Evolutionary conservation across 2,329 filamentous ascomycete genomes (phyloP).

Genomic region (Cercospora canescens): DNA sequence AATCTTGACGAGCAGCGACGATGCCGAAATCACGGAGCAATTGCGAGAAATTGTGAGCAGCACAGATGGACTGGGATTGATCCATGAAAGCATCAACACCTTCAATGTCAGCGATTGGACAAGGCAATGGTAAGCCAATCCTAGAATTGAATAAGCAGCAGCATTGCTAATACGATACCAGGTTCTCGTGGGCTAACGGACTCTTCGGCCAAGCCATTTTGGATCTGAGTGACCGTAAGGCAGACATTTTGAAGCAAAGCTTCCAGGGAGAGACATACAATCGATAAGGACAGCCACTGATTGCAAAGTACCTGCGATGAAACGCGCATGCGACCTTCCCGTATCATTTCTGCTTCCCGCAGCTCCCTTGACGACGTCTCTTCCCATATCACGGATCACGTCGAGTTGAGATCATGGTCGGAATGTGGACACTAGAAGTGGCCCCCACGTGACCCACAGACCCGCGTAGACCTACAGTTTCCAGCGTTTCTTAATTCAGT

Average conservation of each 20-base stretch:
- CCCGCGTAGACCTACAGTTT: too few relatives aligned
- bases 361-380: too few relatives aligned
- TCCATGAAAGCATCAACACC: constrained; percentile 55
- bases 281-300: background rate
- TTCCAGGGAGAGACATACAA: constrained; percentile 38
- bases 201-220: constrained; percentile 27
- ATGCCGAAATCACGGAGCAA: constrained; percentile 47
- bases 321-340: background rate
- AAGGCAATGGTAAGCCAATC: constrained; percentile 46
- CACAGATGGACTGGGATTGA: constrained; percentile 50
- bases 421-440: too few relatives aligned
- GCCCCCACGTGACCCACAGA: too few relatives aligned
- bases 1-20: constrained; percentile 51
- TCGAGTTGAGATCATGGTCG: too few relatives aligned
- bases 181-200: constrained; percentile 51
- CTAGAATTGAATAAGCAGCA: background rate
- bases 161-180: constrained; percentile 17
- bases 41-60: constrained; percentile 48
- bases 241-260: constrained; percentile 40
- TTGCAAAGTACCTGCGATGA: background rate
- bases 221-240: constrained; percentile 25
- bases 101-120: constrained; percentile 49
- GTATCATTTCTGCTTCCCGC: background rate
- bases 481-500: too few relatives aligned
- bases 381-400: too few relatives aligned